phyloP scores from a whole-genome alignment of 371 early-diverging fungal species.

The Circinella umbellata region DNA sequence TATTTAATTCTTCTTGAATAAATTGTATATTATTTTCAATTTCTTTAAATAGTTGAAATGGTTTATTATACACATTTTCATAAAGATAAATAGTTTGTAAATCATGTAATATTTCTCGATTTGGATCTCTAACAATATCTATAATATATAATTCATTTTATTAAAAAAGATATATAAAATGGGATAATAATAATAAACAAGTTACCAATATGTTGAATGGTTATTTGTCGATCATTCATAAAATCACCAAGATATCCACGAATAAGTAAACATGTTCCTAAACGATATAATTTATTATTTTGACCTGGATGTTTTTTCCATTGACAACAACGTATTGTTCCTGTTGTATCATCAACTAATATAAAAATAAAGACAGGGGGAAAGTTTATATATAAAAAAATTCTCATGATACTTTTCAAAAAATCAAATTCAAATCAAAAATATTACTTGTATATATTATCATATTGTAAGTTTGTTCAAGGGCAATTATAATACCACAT shows the following conservation, averaged over 20 bases:
- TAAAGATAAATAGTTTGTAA: background rate
- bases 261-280: constrained; percentile 3
- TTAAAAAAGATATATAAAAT: no score
- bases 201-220: constrained; percentile 2
- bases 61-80: background rate
- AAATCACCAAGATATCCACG: constrained; percentile 11
- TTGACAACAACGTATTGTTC: constrained; percentile 6
- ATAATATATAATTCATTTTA: background rate
- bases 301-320: constrained; percentile 6
- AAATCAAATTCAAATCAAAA: background rate
- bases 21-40: background rate
- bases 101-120: constrained; percentile 13
- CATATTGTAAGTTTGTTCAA: constrained; percentile 9
- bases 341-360: constrained; percentile 15
- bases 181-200: no score
- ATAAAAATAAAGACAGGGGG: background rate
- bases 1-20: background rate
- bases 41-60: background rate
- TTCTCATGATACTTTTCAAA: no score
- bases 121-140: constrained; percentile 5
- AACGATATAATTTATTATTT: background rate
- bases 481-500: constrained; percentile 8
- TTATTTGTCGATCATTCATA: background rate
- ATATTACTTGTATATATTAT: constrained; percentile 10
- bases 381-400: no score